Evolutionary conservation across 2,329 filamentous ascomycete species (phyloP), one percentile per base, ranked within the genome.

Genomic region (Hypoxylon sp.): DNA sequence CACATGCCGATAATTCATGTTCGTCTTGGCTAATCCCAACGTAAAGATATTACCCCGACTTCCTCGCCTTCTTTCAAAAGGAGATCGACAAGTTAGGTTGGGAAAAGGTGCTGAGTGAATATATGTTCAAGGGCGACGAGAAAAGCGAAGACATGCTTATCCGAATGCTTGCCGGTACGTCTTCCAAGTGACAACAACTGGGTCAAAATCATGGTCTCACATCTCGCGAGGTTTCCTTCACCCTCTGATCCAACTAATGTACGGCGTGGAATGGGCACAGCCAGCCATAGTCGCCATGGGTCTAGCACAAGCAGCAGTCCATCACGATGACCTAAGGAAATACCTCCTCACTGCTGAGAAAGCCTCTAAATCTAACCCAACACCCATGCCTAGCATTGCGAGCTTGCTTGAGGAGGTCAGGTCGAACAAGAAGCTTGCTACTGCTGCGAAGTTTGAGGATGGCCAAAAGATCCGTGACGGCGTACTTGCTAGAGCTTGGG

Each of bases 201-300:
- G 11, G 19, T 14, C 9, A 19, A 13, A 48, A 22, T 22, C 42
- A 26, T 19, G 17, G 55, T 5, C 19, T 66, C 35, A 72, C 17
- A 11, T 9, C 13, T 9, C 8, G 35, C n/a, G 46, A 86, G 90
- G 92, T 0, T 86, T 95, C 69, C 73, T 94, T 1, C 93, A 97
- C 75, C 93, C 94, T 1, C 81, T 96, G 14, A 94, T 97, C 69
- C 93, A 97, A 77, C 85, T 97, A 19, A 92, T 94, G 53, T 97
- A 94, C 76, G 94, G 92, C 3, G 77, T 97, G 37, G 94, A 97
- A 77, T 97, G 94, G 82, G 78, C 86, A 9, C 93, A 97, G 76
- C 93, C 93, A 1, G 92, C 92, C 39, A 89, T 97, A 66, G 85
- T 97, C 29, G 93, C 94, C 5, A 88, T 95, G 80, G 94, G 84